phyloP scores from a whole-genome alignment of 2,329 filamentous ascomycete genomes.

The Alternaria triticina region DNA sequence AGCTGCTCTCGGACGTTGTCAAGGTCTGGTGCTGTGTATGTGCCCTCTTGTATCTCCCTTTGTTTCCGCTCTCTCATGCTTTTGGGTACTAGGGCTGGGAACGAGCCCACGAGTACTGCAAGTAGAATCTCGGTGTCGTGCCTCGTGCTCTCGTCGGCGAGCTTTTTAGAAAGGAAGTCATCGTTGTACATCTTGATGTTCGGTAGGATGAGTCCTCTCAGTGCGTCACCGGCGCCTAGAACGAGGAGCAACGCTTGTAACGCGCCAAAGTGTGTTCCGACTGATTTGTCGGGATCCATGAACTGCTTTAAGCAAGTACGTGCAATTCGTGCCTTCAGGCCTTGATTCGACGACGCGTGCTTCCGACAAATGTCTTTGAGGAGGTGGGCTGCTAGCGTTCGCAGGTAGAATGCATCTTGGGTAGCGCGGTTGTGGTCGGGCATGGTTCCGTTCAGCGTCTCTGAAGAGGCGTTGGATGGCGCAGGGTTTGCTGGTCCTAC shows the following conservation, averaged over 20 bases:
- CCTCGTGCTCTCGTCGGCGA: constrained; percentile 58
- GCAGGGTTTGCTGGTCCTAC: constrained; percentile 66
- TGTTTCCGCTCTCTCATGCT: constrained; percentile 43
- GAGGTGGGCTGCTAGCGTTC: constrained; percentile 83
- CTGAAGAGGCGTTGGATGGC: constrained; percentile 59
- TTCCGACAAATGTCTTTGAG: constrained; percentile 80
- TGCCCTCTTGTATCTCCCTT: constrained; percentile 28
- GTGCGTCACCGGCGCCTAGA: constrained; percentile 71
- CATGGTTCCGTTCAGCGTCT: constrained; percentile 45
- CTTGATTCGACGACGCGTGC: constrained; percentile 79
- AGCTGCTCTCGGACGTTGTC: constrained; percentile 51
- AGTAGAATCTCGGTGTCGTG: constrained; percentile 68
- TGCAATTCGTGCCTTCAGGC: constrained; percentile 85
- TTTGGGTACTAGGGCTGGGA: constrained; percentile 55
- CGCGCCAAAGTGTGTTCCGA: constrained; percentile 87
- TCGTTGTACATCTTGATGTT: constrained; percentile 69
- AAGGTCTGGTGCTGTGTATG: constrained; percentile 51
- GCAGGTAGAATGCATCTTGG: constrained; percentile 74
- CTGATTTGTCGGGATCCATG: constrained; percentile 82
- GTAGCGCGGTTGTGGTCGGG: constrained; percentile 25
- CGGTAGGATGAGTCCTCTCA: constrained; percentile 67
- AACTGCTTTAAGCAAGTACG: constrained; percentile 93
- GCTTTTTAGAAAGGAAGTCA: constrained; percentile 62
- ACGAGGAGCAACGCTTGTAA: constrained; percentile 80
- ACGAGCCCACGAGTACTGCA: constrained; percentile 61